A percentile compares a stretch with the other conserved stretches of the same genome.
phyloP scores from a whole-genome alignment of 176 grass and related monocot species.

The Juncus inflexus region DNA sequence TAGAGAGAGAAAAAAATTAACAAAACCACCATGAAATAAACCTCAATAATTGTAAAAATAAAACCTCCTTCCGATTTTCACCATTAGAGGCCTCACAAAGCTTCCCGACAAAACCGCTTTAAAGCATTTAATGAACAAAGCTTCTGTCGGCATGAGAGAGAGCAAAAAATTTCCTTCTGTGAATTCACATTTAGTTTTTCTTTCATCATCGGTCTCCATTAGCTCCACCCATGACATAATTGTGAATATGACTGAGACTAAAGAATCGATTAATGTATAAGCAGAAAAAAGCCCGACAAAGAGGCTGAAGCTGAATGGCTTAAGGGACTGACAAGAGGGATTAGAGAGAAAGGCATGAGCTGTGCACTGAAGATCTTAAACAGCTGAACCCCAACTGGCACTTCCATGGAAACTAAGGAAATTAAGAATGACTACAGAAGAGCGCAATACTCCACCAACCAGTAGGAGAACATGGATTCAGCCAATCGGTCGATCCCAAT shows the following conservation, averaged over 20 bases:
- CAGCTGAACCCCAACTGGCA: too few species aligned
- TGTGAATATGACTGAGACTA: conserved; percentile 73
- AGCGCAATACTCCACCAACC: too few species aligned
- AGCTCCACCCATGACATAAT: conserved; percentile 83
- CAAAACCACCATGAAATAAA: conserved; percentile 98
- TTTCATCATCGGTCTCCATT: conserved; percentile 64
- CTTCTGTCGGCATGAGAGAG: conserved; percentile 62
- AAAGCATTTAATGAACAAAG: conserved; percentile 74
- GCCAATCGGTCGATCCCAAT: too few species aligned
- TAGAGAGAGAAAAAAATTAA: conserved; percentile 61
- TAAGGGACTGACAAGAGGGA: too few species aligned
- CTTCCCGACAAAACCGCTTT: conserved; percentile 77
- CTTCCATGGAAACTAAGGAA: too few species aligned
- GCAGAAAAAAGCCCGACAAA: too few species aligned
- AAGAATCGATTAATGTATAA: conserved; percentile 60
- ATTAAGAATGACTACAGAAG: too few species aligned
- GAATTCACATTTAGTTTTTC: conserved; percentile 53
- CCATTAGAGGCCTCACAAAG: conserved; percentile 50
- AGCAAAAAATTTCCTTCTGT: conserved; percentile 83
- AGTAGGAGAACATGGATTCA: too few species aligned
- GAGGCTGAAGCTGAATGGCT: too few species aligned
- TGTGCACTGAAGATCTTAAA: too few species aligned
- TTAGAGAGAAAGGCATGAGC: too few species aligned
- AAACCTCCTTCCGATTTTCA: conserved; percentile 54
- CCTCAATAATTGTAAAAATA: conserved; percentile 57